Base-by-base conservation (phyloP, 208 protist species). In the Leishmania braziliensis region DNA sequence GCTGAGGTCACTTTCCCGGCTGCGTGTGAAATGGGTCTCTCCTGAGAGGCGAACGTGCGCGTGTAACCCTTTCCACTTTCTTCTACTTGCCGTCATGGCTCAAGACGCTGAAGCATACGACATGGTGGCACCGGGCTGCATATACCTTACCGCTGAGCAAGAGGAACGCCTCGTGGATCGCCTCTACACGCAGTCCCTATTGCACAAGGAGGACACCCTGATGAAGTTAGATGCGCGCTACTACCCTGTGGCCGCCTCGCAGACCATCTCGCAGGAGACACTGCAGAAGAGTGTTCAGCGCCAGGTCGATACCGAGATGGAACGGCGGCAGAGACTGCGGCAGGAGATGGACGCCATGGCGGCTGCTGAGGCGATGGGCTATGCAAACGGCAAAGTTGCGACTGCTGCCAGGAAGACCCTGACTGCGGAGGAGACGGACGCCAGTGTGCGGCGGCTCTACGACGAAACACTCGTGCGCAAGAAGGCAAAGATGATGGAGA, bases 221-320 rank as follows among this genome's bases (percentile, higher is more conserved):
- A 79, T 87, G 50, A 83, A 91, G 80, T 86, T 96, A 16, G 91
- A 98, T 23, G 65, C 81, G 18, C 92, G 92, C 48, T 96, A 91
- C 82, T 98, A 98, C 79, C 93, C 93, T 16, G 86, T 89, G 14
- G 86, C 80, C 20, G 65, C 76, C 26, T 74, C 80, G n/a, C 78
- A 83, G 70, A 88, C 74, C 33, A 89, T 98, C 23, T 77, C 88
- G 23, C 80, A 89, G 29, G 88, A 92, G 72, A 76, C 82, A 50
- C 79, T 98, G 46, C 86, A 95, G 77, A 83, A 86, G 77, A 96
- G 93, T 73, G 90, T 96, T 29, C 80, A 83, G 58, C 89, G 95
- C 48, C 93, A 96, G 80, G 92, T 96, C 1, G 92, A 98, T 71
- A 78, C 86, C 18, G 93, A 96, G 83, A 93, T 98, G 89, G 77